Base-by-base conservation (phyloP, 768 basidiomycete genomes). In the Boletus subcaerulescens region DNA sequence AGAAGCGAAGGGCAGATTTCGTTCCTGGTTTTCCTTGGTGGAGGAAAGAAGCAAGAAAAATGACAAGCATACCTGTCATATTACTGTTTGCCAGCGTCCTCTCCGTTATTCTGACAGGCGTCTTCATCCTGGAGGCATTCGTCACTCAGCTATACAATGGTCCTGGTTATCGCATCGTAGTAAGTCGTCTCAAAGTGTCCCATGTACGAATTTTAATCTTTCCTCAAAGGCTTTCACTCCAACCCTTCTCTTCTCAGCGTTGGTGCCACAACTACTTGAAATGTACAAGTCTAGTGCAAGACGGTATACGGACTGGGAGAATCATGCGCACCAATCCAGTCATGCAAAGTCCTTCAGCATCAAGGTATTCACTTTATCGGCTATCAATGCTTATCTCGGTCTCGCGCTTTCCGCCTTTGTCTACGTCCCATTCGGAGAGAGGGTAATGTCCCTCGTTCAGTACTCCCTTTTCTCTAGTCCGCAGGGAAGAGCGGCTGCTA, bases 391-490 rank as follows among this genome's bases (percentile, higher is more conserved):
- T 0, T 98, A 95, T 68, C 84, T 94, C 48, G 89, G 90, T 39
- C 81, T 99, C n/a, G 85, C 83, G 7, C 83, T 98, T 15, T 92
- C 89, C n/a, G 93, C 95, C 15, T 98, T 94, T 65, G 82, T 97
- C 47, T 99, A 98, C 68, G 91, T 96, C 5, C 94, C 94, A 0
- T 97, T 95, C 59, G 94, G 94, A 29, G 88, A 88, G 66, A 80
- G 81, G 48, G 84, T 93, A 57, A 93, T 94, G 89, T 74, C 78
- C 9, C 66, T 76, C 47, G 74, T 80, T 31, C 76, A 75, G 35
- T 26, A 52, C 6, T 53, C 62, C 52, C 48, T 74, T 36, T 72
- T 69, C 48, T 63, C 61, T 31, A 57, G 55, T 12, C 49, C 64
- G 10, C 66, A 49, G 3, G 51, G 56, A 26, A 29, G 50, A 36